Conservation (phyloP, 2,329 filamentous ascomycete species). For the Fusarium papillatum region DNA sequence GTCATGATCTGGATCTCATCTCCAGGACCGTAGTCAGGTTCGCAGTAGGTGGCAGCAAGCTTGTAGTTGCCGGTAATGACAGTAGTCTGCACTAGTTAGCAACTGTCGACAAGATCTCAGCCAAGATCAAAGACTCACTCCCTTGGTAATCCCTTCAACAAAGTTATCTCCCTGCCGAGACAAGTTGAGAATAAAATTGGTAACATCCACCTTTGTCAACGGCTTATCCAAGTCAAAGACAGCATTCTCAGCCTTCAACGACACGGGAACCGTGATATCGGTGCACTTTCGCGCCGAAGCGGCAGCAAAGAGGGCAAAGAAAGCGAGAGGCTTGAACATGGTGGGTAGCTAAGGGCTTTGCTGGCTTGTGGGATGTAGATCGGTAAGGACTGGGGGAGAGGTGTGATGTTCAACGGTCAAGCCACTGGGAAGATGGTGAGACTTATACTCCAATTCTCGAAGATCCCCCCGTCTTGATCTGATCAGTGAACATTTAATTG, state of each 20-base stretch:
- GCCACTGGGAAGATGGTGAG: conserved; percentile 5
- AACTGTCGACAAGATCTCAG: neutral
- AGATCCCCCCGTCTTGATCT: neutral
- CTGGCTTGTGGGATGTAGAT: neutral
- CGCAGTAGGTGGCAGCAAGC: conserved; percentile 73
- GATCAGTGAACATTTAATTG: neutral
- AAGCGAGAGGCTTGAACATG: conserved; percentile 39
- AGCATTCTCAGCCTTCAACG: conserved; percentile 66
- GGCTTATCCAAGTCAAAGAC: conserved; percentile 64
- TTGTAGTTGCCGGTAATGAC: conserved; percentile 67
- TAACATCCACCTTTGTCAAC: conserved; percentile 67
- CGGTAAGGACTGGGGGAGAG: conserved; percentile 7
- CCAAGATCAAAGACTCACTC: conserved; percentile 47
- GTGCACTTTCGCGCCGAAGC: conserved; percentile 54
- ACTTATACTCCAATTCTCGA: conserved; percentile 25
- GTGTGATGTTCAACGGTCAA: conserved; percentile 9
- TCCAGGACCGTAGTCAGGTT: conserved; percentile 61
- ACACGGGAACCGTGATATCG: conserved; percentile 69
- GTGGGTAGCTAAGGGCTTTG: neutral
- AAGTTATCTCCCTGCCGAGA: conserved; percentile 65
- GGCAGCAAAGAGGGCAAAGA: conserved; percentile 43
- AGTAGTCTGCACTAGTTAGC: conserved; percentile 54
- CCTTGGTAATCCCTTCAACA: conserved; percentile 57
- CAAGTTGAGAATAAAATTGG: conserved; percentile 66
- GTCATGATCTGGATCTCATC: conserved; percentile 55